Conservation (phyloP, 768 basidiomycete genomes). For the Galerina sulciceps region DNA sequence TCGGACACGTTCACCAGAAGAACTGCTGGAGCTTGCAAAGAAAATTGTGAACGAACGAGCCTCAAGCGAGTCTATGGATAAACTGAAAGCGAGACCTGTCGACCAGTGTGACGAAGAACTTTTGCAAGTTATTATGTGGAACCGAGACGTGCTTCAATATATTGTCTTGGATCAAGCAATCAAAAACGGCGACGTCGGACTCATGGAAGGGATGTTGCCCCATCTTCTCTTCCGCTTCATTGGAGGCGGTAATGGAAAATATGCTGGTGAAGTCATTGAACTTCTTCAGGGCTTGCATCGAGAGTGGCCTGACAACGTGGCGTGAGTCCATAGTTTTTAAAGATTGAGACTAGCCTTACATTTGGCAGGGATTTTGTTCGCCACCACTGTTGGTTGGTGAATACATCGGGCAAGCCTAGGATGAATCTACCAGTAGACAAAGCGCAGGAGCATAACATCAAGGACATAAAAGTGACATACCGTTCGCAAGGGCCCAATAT, state of each 20-base stretch:
- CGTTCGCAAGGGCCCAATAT: constrained; percentile 34
- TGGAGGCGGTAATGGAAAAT: no score
- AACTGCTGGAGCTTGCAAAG: constrained; percentile 30
- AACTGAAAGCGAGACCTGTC: constrained; percentile 10
- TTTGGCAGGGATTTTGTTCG: constrained; percentile 32
- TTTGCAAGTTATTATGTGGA: constrained; percentile 35
- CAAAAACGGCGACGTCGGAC: constrained; percentile 38
- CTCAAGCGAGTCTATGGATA: constrained; percentile 32
- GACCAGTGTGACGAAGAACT: constrained; percentile 29
- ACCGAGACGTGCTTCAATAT: constrained; percentile 39
- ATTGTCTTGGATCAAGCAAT: constrained; percentile 39
- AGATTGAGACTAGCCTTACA: neutral
- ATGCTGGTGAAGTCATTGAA: constrained; percentile 11
- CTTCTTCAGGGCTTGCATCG: constrained; percentile 11
- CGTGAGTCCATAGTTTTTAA: neutral
- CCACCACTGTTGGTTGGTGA: constrained; percentile 35
- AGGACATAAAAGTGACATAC: constrained; percentile 40
- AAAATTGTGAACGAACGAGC: constrained; percentile 29
- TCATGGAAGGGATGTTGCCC: constrained; percentile 33
- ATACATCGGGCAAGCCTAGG: constrained; percentile 26
- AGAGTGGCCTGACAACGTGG: neutral
- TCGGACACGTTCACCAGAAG: constrained; percentile 22
- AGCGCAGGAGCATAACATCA: constrained; percentile 40
- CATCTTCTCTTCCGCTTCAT: no score
- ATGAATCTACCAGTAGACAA: constrained; percentile 32